Evolutionary conservation across 192 early-diverging fungal species (phyloP).

Genomic region (Podila clonocystis): DNA sequence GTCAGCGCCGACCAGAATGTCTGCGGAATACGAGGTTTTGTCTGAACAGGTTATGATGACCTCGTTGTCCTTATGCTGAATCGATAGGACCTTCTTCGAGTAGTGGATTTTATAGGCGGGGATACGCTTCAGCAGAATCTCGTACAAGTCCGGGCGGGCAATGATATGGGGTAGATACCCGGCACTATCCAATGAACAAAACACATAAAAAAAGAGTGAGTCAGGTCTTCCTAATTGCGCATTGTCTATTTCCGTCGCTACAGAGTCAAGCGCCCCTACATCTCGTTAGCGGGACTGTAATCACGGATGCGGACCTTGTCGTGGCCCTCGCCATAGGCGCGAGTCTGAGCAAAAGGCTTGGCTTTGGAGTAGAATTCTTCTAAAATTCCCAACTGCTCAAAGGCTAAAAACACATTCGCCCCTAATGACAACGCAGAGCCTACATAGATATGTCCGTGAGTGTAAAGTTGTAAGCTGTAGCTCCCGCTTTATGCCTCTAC

Average conservation of each 20-base stretch:
- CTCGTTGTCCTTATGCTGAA: conserved; percentile 14
- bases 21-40: conserved; percentile 24
- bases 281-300: conserved; percentile 8
- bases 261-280: not conserved
- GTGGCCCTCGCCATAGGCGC: not conserved
- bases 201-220: too few species aligned
- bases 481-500: not conserved
- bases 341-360: conserved; percentile 15
- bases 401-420: conserved; percentile 4
- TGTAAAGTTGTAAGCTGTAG: not conserved
- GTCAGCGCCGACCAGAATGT: conserved; percentile 51
- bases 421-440: conserved; percentile 10
- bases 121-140: conserved; percentile 11
- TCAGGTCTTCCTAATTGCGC: too few species aligned
- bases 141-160: conserved; percentile 17
- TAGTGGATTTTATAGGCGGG: conserved; percentile 22
- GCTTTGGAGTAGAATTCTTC: conserved; percentile 3
- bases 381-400: conserved; percentile 13
- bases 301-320: conserved; percentile 5
- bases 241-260: too few species aligned
- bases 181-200: not conserved
- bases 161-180: conserved; percentile 27
- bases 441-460: not conserved
- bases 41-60: conserved; percentile 32
- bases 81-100: conserved; percentile 21